phyloP scores from a whole-genome alignment of 306 rosid genomes.

The Cicer bijugum region DNA sequence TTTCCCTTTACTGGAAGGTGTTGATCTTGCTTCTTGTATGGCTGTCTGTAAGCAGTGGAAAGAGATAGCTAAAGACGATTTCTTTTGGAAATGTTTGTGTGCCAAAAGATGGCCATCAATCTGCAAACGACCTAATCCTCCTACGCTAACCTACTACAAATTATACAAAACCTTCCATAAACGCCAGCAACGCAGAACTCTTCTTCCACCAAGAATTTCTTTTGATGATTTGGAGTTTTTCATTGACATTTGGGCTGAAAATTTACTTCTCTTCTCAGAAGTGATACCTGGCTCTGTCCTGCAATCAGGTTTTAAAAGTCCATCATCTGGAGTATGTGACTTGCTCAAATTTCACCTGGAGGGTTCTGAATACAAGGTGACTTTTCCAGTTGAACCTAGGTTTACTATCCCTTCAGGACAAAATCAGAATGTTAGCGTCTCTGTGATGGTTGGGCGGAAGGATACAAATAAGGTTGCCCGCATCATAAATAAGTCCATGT shows the following conservation, averaged over 20 bases:
- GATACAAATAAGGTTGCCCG: slow-evolving; percentile 81
- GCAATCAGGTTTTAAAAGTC: slow-evolving; percentile 56
- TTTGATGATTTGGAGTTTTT: slow-evolving; percentile 87
- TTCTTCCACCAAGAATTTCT: slow-evolving; percentile 83
- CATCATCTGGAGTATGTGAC: slow-evolving; percentile 61
- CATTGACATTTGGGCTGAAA: slow-evolving; percentile 84
- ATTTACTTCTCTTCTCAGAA: slow-evolving; percentile 71
- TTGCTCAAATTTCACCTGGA: slow-evolving; percentile 65
- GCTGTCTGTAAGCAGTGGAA: slow-evolving; percentile 86
- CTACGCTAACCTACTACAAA: slow-evolving; percentile 63
- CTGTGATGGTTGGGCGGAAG: slow-evolving; percentile 82
- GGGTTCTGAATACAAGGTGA: slow-evolving; percentile 81
- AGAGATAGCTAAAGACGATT: slow-evolving; percentile 78
- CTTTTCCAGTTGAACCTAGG: slow-evolving; percentile 72
- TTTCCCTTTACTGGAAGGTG: slow-evolving; percentile 88
- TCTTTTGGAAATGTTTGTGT: slow-evolving; percentile 88
- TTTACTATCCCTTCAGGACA: slow-evolving; percentile 68
- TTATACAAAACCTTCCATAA: slow-evolving; percentile 68
- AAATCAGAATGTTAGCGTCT: slow-evolving; percentile 72
- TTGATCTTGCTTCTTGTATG: slow-evolving; percentile 88
- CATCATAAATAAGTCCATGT: slow-evolving; percentile 66
- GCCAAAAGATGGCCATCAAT: slow-evolving; percentile 94
- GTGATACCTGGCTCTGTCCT: slow-evolving; percentile 75
- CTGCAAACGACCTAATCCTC: slow-evolving; percentile 74
- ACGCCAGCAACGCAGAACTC: slow-evolving; percentile 59